Evolutionary conservation across 2,329 filamentous ascomycete species (phyloP), one percentile per base, ranked within the genome.

Genomic region (Aureobasidium mangrovei): DNA sequence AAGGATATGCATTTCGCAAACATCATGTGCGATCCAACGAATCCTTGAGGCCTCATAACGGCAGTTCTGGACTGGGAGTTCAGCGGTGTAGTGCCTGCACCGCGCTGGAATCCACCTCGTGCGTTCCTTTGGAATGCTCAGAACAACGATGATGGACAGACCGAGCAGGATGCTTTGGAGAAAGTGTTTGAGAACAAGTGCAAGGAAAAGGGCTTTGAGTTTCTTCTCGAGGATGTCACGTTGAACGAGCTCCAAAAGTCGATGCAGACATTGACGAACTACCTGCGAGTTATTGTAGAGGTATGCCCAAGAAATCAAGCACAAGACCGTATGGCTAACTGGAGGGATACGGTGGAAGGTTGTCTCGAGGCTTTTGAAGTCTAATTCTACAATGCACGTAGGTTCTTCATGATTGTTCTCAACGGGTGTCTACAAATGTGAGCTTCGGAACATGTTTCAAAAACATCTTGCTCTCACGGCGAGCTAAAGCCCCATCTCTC

Each of bases 41-140:
- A 24, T 24, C 24, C 40, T 8, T 8, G 2, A 8, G 32, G 26
- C 1, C 18, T 8, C 26, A 46, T 45, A 29, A 54, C 41, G 10
- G 3, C 41, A 38, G 45, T 54, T 26, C 12, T 54, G 39, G 51
- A 54, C 41, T 54, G 51, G 51, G 51, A 46, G 28, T 54, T 54
- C 31, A 28, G 9, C 7, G 51, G 51, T 5, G 35, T 54, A 12
- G 51, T 54, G 3, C 51, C 51, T 1, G 28, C 27, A 6, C 31
- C 51, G 1, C 51, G 51, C 12, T 54, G 51, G 29, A 39, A 54
- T 32, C 51, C 51, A 5, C 27, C 9, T 26, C 12, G 41, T 6
- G 51, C 51, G 3, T 54, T 54, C 10, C 41, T 54, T 7, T 54
- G 51, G 51, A 54, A 46, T 42, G 32, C 40, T 12, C 40, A 54